These are phyloP conservation scores for Chaetomium strumarium DNA, from an alignment of 2,329 filamentous ascomycete species.

Conservation along the genomic window DNA sequence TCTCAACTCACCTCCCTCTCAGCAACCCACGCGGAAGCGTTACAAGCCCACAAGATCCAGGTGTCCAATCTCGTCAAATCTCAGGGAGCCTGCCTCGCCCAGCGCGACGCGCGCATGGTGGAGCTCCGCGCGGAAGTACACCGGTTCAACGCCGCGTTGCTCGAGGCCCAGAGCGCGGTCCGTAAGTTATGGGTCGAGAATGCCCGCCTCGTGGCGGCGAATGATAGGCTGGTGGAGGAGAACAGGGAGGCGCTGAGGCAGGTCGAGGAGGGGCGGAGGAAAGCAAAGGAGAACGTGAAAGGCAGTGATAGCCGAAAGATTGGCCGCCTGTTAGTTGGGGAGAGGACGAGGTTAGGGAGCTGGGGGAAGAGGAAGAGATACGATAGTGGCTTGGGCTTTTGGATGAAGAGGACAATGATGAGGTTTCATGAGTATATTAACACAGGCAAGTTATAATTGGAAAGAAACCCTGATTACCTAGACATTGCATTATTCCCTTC, in stretches of 20 bases:
- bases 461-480: too few species aligned
- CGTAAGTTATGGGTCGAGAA: constrained; percentile 43
- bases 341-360: constrained; percentile 28
- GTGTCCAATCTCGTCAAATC: constrained; percentile 32
- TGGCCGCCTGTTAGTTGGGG: constrained; percentile 25
- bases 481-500: too few species aligned
- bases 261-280: constrained; percentile 34
- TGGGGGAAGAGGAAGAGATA: constrained; percentile 42
- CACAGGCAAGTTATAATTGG: background rate
- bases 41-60: constrained; percentile 26
- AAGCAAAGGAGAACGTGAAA: constrained; percentile 41
- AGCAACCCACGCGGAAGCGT: constrained; percentile 26
- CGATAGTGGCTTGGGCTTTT: constrained; percentile 51
- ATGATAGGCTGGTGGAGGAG: constrained; percentile 37
- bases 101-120: constrained; percentile 44
- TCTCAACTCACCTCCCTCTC: constrained; percentile 35
- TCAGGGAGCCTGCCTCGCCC: constrained; percentile 43
- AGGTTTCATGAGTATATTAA: background rate
- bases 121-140: constrained; percentile 47
- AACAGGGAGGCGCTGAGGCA: constrained; percentile 35
- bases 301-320: constrained; percentile 18
- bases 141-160: constrained; percentile 39
- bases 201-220: constrained; percentile 30
- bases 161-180: constrained; percentile 43
- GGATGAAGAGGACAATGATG: constrained; percentile 46